Base-by-base conservation (phyloP, 2,329 filamentous ascomycete genomes). In the Hymenoscyphus albidus region DNA sequence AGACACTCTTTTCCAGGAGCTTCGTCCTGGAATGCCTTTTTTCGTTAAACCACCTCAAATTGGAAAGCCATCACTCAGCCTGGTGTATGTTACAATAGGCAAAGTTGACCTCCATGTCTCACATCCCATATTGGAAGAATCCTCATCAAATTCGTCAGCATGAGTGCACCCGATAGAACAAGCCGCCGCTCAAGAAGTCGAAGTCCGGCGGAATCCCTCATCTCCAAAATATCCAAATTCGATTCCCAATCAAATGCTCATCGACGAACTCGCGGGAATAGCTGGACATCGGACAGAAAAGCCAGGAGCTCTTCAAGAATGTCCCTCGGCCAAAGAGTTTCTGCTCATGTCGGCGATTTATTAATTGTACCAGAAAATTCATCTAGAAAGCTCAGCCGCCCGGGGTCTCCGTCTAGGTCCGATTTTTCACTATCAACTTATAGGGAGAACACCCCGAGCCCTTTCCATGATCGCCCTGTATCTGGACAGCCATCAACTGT, bases 341-440 rank as follows among this genome's bases (percentile, higher is more conserved):
- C 61, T 5, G 55, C 56, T n/a, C 63, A 62, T 48, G 59, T 62
- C 10, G 63, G 55, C 31, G 60, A 65, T 22, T 39, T 65, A 40
- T 44, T 62, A 40, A 57, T 51, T 42, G 40, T 51, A 12, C 59
- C 59, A 22, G 32, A 31, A 9, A 55, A 12, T 40, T 57, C 63
- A 38, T 16, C 51, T 5, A 40, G 58, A 42, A 42, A 40, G 18
- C 18, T 12, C 54, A 35, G 14, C 32, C 27, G 22, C 18, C 27
- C 54, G 27, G 31, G 31, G 3, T 57, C 32, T 2, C 32, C 18
- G 54, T 31, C 27, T 7, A 57, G 27, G 5, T 32, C 27, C 14
- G 54, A 16, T 9, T 31, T 57, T 31, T 57, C 54, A n/a, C 32
- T 27, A 12, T 16, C 32, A 7, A 35, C 27, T 22, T 57, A n/a